Evolutionary conservation across 768 basidiomycete species (phyloP), one percentile per base, ranked within the genome.

Genomic region (Xerocomellus dryophilus): DNA sequence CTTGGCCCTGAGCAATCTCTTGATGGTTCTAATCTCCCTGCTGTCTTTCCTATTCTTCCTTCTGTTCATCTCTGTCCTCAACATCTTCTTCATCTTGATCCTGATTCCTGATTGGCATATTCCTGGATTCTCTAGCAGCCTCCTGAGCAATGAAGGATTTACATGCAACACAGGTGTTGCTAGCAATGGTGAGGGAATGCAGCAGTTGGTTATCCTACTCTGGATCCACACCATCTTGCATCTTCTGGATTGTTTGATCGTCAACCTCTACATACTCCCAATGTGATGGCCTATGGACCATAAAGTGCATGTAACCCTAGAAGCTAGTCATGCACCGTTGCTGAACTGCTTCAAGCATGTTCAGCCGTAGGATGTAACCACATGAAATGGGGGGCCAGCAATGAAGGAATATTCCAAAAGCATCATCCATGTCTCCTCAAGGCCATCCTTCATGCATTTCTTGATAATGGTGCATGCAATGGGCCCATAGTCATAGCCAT

Each of bases 401-500:
- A 7, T 27, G 25, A 27, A 7, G 1, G 5, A 27, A 6, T 4
- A 27, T 27, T 27, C 5, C 8, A 6, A 27, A 3, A 27, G 1
- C 8, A 27, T 27, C 1, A 6, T 27, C 25, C 42, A 50, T 8
- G 14, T 44, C 9, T 34, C 9, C 4, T 35, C 5, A 1, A 44
- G 8, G 0, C 53, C 36, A 15, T 50, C 14, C 4, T 54, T 42
- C 7, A 54, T 50, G n/a, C 25, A 50, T n/a, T 2, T 44, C 15
- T n/a, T 21, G 10, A 54, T 39, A 1, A 54, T 5, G 3, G 42
- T 20, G 34, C 42, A 44, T 3, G 36, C 10, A 14, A 43, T 54
- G 1, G 53, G 53, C n/a, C 53, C 47, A 44, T 47, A 54, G 32
- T 54, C 43, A 20, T 54, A 54, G 2, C 53, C 53, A 54, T 54